Base-by-base conservation (phyloP, 2,329 filamentous ascomycete genomes). In the Aspergillus sp. region DNA sequence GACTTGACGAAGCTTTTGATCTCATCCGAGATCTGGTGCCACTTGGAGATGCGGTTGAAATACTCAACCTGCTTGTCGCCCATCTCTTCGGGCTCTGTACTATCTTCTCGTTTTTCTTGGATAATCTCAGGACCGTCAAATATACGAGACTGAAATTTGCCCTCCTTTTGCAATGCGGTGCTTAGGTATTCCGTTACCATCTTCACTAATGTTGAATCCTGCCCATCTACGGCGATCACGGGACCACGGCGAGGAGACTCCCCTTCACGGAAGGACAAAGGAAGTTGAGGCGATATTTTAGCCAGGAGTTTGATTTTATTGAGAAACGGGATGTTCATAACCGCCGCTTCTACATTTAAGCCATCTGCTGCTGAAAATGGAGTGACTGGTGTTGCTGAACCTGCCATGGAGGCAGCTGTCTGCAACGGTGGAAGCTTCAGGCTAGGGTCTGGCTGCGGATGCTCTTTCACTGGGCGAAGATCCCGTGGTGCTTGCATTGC, bases 211-310 rank as follows among this genome's bases (percentile, higher is more conserved):
- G 83, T 80, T 2, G 77, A 72, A 56, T 88, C 83, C 17, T 88
- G 81, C 1, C 93, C 93, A 73, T 98, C 93, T 26, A 98, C 78
- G 0, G 90, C 89, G 60, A 98, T 87, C 38, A 97, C 83, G 0
- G 89, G 85, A 0, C 93, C 93, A n/a, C 92, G 84, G 6, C 79
- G 77, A 64, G 66, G 79, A 5, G 64, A 58, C 17, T 48, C 56
- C 9, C 62, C 59, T 41, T 70, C 65, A 4, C 65, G 66, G 57
- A 71, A 71, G 24, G 67, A 64, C 1, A 67, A 65, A 5, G 77
- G 74, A 13, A 90, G 78, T 0, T 90, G 86, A 22, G 88, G 89
- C 45, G 89, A 89, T 62, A 97, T 91, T 60, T 86, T 87, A 15
- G 85, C 81, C 34, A 98, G 80, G 2, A 93, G 82, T 48, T 86